Base-by-base conservation (phyloP, 1,284 basidiomycete genomes). In the Athelia sp. region DNA sequence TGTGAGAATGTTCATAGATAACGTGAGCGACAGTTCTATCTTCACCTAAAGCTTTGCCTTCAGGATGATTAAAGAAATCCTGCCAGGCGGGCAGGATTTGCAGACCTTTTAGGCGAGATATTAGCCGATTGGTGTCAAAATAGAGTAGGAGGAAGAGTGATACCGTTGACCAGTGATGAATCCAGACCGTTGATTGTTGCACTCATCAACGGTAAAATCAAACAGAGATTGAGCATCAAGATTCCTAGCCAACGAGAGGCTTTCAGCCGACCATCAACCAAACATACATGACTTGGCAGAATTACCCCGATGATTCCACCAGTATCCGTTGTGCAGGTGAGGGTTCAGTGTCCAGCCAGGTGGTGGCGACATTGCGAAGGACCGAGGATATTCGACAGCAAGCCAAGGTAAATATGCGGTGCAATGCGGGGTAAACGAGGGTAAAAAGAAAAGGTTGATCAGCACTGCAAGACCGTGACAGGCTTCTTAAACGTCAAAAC, bases 1-100 rank as follows among this genome's bases (percentile, higher is more conserved):
- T 45, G 13, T 45, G 24, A 6, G 46, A 44, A 29, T 4, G 6
- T 13, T 4, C 13, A 29, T 13, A 29, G 26, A 6, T 29, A 6
- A n/a, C 15, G 46, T 49, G 35, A 47, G 40, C 11, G 43, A 35
- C n/a, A 29, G 22, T 43, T 24, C 48, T 4, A 32, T 44, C 11
- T 40, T 56, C 64, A 78, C 82, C 82, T 45, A 85, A 59, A 3
- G 66, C 69, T 56, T 69, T 74, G 8, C 80, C 78, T 48, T 67
- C 56, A 3, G 84, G 83, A 53, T 74, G 47, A 38, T 71, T 46
- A 55, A 82, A 84, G 58, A 69, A 80, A 0, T 68, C 53, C 56
- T 79, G 74, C 81, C 81, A 84, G 36, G 72, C 75, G 2, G 81
- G 80, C 17, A 85, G 65, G 50, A 84, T 82, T 61, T 85, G 82